Evolutionary conservation across 345 rosid genomes (phyloP).

Genomic region (Viola odorata): DNA sequence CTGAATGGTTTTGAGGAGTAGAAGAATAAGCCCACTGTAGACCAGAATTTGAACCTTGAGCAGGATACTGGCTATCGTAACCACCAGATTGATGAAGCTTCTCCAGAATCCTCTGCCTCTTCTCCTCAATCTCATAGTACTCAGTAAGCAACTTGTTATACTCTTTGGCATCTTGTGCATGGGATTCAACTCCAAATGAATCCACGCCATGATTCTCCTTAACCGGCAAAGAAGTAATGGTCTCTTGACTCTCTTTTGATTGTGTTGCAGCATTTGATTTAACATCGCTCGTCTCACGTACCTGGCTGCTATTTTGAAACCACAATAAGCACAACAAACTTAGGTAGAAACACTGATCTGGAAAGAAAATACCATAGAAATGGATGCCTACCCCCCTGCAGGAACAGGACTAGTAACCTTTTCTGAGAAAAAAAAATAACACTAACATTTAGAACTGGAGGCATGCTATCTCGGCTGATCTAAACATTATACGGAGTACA

Average conservation of each 20-base stretch:
- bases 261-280: slow-evolving; percentile 13
- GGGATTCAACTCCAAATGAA: slow-evolving; percentile 13
- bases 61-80: slow-evolving; percentile 33
- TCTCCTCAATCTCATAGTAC: slow-evolving; percentile 60
- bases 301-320: slow-evolving; percentile 21
- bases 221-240: slow-evolving; percentile 4
- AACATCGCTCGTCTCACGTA: slow-evolving; percentile 12
- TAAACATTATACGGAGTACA: too few species aligned
- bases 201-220: slow-evolving; percentile 17
- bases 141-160: slow-evolving; percentile 43
- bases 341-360: neutral
- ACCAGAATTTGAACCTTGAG: slow-evolving; percentile 32
- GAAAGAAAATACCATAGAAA: neutral
- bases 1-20: slow-evolving; percentile 26
- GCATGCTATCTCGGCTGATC: too few species aligned
- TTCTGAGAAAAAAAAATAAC: too few species aligned
- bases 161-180: slow-evolving; percentile 28
- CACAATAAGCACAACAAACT: slow-evolving; percentile 2
- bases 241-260: slow-evolving; percentile 9
- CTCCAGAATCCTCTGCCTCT: slow-evolving; percentile 43
- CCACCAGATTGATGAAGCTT: slow-evolving; percentile 40
- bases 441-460: neutral
- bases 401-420: neutral
- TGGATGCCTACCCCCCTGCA: neutral
- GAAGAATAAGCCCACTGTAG: slow-evolving; percentile 19